Percentiles rank a stretch among this genome's conserved stretches.
Conservation (phyloP, 106 monocot genomes). For the Dioscorea alata region DNA sequence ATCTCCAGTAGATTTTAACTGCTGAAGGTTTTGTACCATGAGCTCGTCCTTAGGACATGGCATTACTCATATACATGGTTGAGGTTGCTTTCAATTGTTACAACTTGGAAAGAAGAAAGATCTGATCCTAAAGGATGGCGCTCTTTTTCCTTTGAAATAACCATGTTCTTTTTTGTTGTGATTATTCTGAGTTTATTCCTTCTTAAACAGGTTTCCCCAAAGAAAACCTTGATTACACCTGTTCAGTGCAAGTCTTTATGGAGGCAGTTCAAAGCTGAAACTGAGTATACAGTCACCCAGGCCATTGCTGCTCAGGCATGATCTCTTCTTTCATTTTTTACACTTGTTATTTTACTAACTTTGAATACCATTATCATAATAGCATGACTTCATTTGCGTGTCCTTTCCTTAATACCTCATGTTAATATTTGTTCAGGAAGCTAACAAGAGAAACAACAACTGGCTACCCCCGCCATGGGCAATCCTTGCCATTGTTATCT, state of each 20-base stretch:
- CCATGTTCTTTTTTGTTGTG: too few relatives aligned
- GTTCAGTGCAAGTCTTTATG: conserved; percentile 93
- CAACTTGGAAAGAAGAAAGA: too few relatives aligned
- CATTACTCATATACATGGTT: too few relatives aligned
- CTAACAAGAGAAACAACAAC: conserved; percentile 83
- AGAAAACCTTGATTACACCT: conserved; percentile 81
- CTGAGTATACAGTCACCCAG: conserved; percentile 84
- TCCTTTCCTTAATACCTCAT: neutral
- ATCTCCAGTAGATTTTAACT: too few relatives aligned
- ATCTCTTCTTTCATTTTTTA: neutral
- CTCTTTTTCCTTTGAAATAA: too few relatives aligned
- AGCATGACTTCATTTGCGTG: neutral
- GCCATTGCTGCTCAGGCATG: conserved; percentile 89
- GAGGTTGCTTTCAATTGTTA: too few relatives aligned
- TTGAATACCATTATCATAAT: neutral
- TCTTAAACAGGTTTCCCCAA: conserved; percentile 48
- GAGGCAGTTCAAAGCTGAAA: conserved; percentile 90
- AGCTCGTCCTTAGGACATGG: too few relatives aligned
- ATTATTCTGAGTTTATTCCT: too few relatives aligned
- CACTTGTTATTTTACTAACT: neutral
- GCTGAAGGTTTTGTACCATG: too few relatives aligned
- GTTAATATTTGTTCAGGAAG: conserved; percentile 48
- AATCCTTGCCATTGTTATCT: conserved; percentile 63
- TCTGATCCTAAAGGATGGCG: too few relatives aligned
- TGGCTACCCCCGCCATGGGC: conserved; percentile 98